phyloP scores from a whole-genome alignment of 805 yeast species.

The Zygotorulaspora danielsina region DNA sequence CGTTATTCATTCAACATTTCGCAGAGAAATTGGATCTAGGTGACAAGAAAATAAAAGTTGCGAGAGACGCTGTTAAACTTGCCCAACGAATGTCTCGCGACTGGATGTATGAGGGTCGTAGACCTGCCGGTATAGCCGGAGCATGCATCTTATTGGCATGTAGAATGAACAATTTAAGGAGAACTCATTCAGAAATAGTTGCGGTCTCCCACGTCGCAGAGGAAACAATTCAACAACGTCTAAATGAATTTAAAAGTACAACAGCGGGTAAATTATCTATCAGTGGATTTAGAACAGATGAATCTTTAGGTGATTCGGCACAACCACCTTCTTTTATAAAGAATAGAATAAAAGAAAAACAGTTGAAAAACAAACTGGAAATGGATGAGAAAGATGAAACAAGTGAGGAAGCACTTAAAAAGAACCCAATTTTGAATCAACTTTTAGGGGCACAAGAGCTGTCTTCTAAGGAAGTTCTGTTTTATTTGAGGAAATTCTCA shows the following conservation, averaged over 20 bases:
- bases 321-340: constrained; percentile 80
- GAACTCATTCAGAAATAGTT: constrained; percentile 90
- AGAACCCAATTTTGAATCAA: constrained; percentile 43
- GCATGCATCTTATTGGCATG: constrained; percentile 92
- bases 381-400: constrained; percentile 30
- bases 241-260: constrained; percentile 81
- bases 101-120: constrained; percentile 94
- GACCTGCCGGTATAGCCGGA: constrained; percentile 98
- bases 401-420: constrained; percentile 39
- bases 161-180: constrained; percentile 89
- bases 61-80: constrained; percentile 78
- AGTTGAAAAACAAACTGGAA: constrained; percentile 35
- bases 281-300: constrained; percentile 60
- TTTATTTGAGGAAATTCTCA: constrained; percentile 33
- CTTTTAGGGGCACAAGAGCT: constrained; percentile 43
- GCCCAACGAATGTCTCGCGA: constrained; percentile 91
- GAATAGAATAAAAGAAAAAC: constrained; percentile 52
- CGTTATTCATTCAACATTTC: constrained; percentile 88
- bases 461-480: constrained; percentile 44
- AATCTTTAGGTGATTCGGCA: constrained; percentile 39
- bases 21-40: constrained; percentile 84
- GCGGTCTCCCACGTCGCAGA: constrained; percentile 95
- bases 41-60: constrained; percentile 65
- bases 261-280: constrained; percentile 70
- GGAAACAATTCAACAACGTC: constrained; percentile 83